Base-by-base conservation (phyloP, 1,139 yeast species). In the Candida frijolesensis region DNA sequence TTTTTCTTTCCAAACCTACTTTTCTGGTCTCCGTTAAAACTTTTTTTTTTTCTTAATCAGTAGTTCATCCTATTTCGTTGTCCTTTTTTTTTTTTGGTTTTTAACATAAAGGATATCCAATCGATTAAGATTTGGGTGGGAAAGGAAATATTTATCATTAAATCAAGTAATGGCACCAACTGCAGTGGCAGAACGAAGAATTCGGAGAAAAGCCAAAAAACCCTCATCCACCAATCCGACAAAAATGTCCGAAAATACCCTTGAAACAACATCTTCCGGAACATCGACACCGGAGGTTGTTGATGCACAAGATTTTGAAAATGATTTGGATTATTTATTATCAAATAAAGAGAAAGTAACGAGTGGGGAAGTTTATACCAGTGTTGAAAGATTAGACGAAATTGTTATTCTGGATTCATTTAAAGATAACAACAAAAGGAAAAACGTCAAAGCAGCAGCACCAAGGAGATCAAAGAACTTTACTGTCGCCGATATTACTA, bases 401-500 rank as follows among this genome's bases (percentile, higher is more conserved):
- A 40, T 46, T 3, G 32, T 46, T 7, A 49, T 51, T 15, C 41
- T 42, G 18, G 43, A 42, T 38, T 43, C 52, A 22, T 51, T 44
- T 45, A 32, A 29, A 18, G 27, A 22, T 18, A 18, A 37, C 15
- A 16, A 39, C 12, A 40, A 35, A 37, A 50, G 47, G 16, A 43
- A 34, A 42, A 18, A 18, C 12, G 35, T 8, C 37, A 40, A 27
- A 25, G 9, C 37, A 15, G 25, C 32, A 11, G 7, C 14, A 6
- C 43, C 19, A 12, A 19, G 38, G 4, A 45, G 14, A n/a, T 45
- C 49, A 30, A 45, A 39, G 18, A 35, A 29, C 34, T 46, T 60
- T n/a, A 43, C 60, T 1, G 51, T 61, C 10, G 60, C 59, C 15
- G 70, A 66, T 40, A 59, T 66, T 22, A 62, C 66, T 14, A 57